Percentiles rank a stretch among this genome's conserved stretches.
Evolutionary conservation across 2,329 filamentous ascomycete species (phyloP).

Genomic region (Trichoderma sp.): DNA sequence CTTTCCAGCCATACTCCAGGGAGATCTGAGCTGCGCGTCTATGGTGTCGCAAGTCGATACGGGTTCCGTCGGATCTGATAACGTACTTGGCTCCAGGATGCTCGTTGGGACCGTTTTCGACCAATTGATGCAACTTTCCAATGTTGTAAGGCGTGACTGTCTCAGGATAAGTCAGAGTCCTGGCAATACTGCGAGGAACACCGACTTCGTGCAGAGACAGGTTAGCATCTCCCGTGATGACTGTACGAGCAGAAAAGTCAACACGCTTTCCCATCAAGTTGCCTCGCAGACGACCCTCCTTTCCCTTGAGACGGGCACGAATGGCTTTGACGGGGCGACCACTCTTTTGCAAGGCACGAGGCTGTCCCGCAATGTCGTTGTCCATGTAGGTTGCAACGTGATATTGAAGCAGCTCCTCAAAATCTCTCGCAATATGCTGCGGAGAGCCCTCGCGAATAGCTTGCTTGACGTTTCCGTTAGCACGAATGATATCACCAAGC

Average conservation of each 20-base stretch:
- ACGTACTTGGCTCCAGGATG: slow-evolving; percentile 97
- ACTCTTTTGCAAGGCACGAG: slow-evolving; percentile 93
- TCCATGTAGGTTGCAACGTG: slow-evolving; percentile 99
- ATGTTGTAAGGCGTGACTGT: slow-evolving; percentile 98
- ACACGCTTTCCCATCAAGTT: slow-evolving; percentile 99
- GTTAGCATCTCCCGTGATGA: slow-evolving; percentile 98
- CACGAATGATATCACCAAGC: slow-evolving; percentile 94
- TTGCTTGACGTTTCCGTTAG: slow-evolving; percentile 90
- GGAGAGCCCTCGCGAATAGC: slow-evolving; percentile 90
- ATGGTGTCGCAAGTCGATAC: slow-evolving; percentile 92
- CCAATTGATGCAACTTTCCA: slow-evolving; percentile 80
- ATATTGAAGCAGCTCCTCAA: slow-evolving; percentile 89
- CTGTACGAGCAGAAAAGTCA: slow-evolving; percentile 98
- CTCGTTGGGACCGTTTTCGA: slow-evolving; percentile 90
- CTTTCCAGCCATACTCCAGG: slow-evolving; percentile 96
- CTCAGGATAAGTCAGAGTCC: slow-evolving; percentile 92
- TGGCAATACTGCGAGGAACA: slow-evolving; percentile 89
- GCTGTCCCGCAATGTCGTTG: slow-evolving; percentile 95
- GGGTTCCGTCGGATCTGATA: slow-evolving; percentile 86
- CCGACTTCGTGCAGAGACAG: slow-evolving; percentile 95
- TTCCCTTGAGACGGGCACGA: slow-evolving; percentile 95
- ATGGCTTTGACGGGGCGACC: slow-evolving; percentile 96
- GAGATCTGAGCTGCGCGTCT: slow-evolving; percentile 82
- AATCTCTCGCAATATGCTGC: slow-evolving; percentile 85
- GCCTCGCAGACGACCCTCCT: slow-evolving; percentile 94